Conservation (phyloP, 1,284 basidiomycete genomes). For the Caloboletus firmus region DNA sequence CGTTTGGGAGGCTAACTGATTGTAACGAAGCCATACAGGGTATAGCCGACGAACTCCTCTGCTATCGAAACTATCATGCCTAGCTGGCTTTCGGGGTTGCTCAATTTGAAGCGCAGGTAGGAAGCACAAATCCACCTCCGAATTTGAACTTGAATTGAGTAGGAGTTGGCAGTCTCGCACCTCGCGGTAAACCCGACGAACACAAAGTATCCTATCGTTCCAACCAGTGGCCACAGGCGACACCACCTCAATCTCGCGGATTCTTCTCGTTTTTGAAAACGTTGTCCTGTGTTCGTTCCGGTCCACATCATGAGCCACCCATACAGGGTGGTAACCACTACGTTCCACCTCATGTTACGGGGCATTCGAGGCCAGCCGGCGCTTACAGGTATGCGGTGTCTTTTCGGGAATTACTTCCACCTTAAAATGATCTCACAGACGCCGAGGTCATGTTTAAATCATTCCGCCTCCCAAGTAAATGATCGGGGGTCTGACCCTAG, state of each 20-base stretch:
- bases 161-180: not conserved
- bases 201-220: not conserved
- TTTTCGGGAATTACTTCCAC: not conserved
- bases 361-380: not conserved
- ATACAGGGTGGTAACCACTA: not conserved
- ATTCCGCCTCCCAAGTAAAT: not conserved
- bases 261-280: not conserved
- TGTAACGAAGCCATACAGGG: not conserved
- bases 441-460: not conserved
- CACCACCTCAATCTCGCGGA: not conserved
- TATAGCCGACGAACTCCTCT: not conserved
- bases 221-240: not conserved
- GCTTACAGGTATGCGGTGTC: slow-evolving; percentile 1
- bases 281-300: not conserved
- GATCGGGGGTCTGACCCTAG: not conserved
- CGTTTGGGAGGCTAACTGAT: not conserved
- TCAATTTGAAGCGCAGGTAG: slow-evolving; percentile 1
- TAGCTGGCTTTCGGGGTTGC: not conserved
- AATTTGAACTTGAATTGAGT: not conserved
- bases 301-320: not conserved
- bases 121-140: not conserved
- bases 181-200: not conserved
- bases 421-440: not conserved
- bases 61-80: not conserved
- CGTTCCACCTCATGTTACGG: not conserved